phyloP scores from a whole-genome alignment of 345 rosid genomes.

The Heritiera fomes region DNA sequence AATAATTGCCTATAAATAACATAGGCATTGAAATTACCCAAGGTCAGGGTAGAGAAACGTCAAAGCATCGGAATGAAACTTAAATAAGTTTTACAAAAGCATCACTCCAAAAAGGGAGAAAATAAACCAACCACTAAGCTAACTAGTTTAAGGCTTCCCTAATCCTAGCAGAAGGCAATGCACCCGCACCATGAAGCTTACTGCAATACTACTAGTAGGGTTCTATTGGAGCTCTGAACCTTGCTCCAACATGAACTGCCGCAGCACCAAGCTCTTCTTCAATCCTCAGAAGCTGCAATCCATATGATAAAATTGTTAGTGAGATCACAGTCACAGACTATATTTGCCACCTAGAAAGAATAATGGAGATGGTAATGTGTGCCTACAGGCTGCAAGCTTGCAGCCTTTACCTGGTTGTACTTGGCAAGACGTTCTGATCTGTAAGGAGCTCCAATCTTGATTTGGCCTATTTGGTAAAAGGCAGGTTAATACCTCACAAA shows the following conservation, averaged over 20 bases:
- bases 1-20: background rate
- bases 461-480: slow-evolving; percentile 44
- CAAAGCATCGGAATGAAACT: background rate
- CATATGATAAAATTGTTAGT: background rate
- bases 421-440: slow-evolving; percentile 75
- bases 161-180: background rate
- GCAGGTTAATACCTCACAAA: background rate
- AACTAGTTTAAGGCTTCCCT: slow-evolving; percentile 4
- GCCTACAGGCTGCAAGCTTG: background rate
- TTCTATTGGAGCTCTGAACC: slow-evolving; percentile 51
- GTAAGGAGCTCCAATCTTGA: slow-evolving; percentile 74
- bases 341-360: background rate
- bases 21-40: too few species aligned
- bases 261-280: slow-evolving; percentile 58
- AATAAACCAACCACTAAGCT: background rate
- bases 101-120: background rate
- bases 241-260: slow-evolving; percentile 50
- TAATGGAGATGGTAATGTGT: background rate
- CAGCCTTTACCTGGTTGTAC: slow-evolving; percentile 59
- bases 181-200: background rate
- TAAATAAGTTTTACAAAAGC: background rate
- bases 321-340: too few species aligned
- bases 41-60: background rate
- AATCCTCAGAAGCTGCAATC: slow-evolving; percentile 51
- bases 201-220: slow-evolving; percentile 36